Base-by-base conservation (phyloP, 768 basidiomycete genomes). In the Kwoniella sp. region DNA sequence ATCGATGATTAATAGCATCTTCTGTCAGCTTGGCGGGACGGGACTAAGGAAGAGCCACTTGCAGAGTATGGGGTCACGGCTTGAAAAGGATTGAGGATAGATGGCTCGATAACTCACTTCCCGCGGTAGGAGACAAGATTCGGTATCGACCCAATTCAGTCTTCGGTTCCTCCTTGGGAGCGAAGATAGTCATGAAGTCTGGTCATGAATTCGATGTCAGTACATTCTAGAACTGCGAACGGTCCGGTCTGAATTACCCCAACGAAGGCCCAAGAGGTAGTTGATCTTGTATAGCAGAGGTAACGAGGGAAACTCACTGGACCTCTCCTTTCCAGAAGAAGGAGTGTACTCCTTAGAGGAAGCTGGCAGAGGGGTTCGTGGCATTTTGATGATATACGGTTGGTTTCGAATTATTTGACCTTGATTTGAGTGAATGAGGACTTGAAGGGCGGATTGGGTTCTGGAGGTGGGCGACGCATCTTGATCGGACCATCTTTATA, bases 51-150 rank as follows among this genome's bases (percentile, higher is more conserved):
- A n/a, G 34, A 20, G 22, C 2, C 9, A 20, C 55, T 30, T n/a
- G 31, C 23, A 54, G 13, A 17, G 15, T 51, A 22, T 25, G 15
- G 20, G 26, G 23, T 8, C 15, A 7, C 3, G 52, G 15, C 20
- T 15, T 28, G 15, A 54, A 5, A 15, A 23, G 26, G 22, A 34
- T 29, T 23, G 4, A 58, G 22, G n/a, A 7, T 9, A 45, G 26
- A 4, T 8, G 31, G n/a, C 23, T 23, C 7, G 23, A 3, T 55
- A 12, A 66, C 64, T 61, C 31, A 68, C 70, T 45, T 17, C 81
- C 79, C 3, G 82, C 82, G 17, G 73, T 73, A 7, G 79, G 79
- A 0, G 79, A 77, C 17, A 83, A 72, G 30, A 79, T 69, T 45
- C 82, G 73, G 55, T 75, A 75, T 52, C 60, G 26, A 1, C 52